phyloP scores from a whole-genome alignment of 164 flowering plant genomes.

The Vitis labrusca region DNA sequence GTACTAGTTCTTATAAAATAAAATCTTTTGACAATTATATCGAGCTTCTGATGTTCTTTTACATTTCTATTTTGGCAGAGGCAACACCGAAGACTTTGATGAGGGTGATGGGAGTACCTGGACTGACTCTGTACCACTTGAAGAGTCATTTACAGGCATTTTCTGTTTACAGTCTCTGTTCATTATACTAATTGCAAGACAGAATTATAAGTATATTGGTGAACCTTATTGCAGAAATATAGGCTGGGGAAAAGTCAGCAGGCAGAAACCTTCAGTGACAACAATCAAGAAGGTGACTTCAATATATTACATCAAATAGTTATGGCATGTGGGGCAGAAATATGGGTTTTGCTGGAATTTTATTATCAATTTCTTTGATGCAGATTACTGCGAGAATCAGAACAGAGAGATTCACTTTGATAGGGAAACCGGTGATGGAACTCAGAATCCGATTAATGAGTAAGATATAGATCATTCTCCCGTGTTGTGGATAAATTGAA shows the following conservation, averaged over 20 bases:
- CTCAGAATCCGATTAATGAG: constrained; percentile 45
- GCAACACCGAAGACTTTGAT: constrained; percentile 93
- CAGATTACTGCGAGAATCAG: constrained; percentile 46
- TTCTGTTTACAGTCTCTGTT: constrained; percentile 7
- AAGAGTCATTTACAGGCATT: constrained; percentile 94
- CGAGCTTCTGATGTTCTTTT: not conserved
- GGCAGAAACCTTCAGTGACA: constrained; percentile 43
- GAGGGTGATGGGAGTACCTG: constrained; percentile 85
- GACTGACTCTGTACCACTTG: constrained; percentile 82
- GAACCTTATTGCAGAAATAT: constrained; percentile 62
- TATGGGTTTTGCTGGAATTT: not conserved
- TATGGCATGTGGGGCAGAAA: not conserved
- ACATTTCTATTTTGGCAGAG: constrained; percentile 42
- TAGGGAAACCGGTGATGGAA: constrained; percentile 29
- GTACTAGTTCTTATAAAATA: too few species aligned
- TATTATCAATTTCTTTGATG: constrained; percentile 7
- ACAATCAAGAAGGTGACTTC: constrained; percentile 50
- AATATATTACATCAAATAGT: constrained; percentile 1
- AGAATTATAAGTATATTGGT: constrained; percentile 1
- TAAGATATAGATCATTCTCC: constrained; percentile 27
- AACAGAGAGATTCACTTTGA: constrained; percentile 23
- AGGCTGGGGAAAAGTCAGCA: constrained; percentile 78
- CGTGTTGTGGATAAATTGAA: constrained; percentile 6
- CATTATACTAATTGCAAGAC: not conserved
- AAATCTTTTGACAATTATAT: not conserved